Percentiles rank a stretch among this genome's conserved stretches.
These are phyloP conservation scores for Hemisphaericaspora nanyangensis DNA, from an alignment of 805 yeast species.

Conservation along the genomic window DNA sequence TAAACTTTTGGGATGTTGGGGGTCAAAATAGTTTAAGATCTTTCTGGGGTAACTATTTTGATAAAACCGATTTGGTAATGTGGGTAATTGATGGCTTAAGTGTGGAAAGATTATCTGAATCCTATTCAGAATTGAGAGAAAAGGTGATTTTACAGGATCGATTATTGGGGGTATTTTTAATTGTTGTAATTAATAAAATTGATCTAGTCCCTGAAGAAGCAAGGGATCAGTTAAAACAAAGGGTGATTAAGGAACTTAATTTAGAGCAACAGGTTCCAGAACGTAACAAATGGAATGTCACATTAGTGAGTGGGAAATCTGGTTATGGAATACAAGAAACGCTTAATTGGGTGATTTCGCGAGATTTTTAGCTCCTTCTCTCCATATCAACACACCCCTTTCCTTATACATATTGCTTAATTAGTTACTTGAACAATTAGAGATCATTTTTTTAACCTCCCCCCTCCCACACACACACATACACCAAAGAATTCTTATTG, in stretches of 20 bases:
- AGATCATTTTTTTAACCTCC: too few relatives aligned
- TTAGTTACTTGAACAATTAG: too few relatives aligned
- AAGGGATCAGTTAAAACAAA: conserved; percentile 7
- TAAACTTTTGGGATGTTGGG: conserved; percentile 86
- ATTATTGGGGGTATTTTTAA: conserved; percentile 63
- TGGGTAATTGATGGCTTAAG: conserved; percentile 83
- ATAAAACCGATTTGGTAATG: conserved; percentile 64
- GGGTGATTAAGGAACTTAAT: conserved; percentile 15
- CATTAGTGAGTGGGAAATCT: conserved; percentile 31
- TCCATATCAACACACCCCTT: too few relatives aligned
- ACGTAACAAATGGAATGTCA: conserved; percentile 22
- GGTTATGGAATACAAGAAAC: conserved; percentile 26
- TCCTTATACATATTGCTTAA: too few relatives aligned
- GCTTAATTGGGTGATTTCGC: conserved; percentile 23
- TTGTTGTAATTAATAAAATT: conserved; percentile 69
- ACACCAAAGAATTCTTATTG: too few relatives aligned
- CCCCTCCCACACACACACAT: too few relatives aligned
- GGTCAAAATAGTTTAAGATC: conserved; percentile 45
- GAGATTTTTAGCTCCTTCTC: conserved; percentile 17
- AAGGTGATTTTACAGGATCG: conserved; percentile 63
- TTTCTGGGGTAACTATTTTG: conserved; percentile 81
- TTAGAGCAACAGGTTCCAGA: conserved; percentile 17
- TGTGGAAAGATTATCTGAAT: conserved; percentile 59
- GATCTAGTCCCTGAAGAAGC: conserved; percentile 46
- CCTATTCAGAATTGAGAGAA: conserved; percentile 57